phyloP scores from a whole-genome alignment of 768 basidiomycete species.

The Tricholoma flavovirens region DNA sequence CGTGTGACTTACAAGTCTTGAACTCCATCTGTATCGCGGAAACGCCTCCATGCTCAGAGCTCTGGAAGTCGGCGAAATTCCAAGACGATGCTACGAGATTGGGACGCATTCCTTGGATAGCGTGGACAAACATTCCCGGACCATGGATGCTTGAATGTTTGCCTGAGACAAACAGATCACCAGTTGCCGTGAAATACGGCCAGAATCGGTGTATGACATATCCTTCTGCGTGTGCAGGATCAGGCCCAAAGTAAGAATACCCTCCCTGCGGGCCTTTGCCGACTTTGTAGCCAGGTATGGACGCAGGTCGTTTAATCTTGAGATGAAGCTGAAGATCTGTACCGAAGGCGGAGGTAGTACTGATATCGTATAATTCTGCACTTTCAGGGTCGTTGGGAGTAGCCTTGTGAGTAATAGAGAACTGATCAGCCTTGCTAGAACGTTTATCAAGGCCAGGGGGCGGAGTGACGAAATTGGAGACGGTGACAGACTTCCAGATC shows the following conservation, averaged over 20 bases:
- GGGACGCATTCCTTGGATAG: conserved; percentile 97
- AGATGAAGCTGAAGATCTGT: conserved; percentile 78
- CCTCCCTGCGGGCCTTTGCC: conserved; percentile 88
- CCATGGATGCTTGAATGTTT: conserved; percentile 52
- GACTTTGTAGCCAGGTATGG: conserved; percentile 84
- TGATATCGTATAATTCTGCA: conserved; percentile 76
- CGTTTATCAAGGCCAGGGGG: conserved; percentile 79
- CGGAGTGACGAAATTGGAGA: conserved; percentile 70
- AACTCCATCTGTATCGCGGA: conserved; percentile 96
- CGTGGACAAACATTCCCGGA: conserved; percentile 85
- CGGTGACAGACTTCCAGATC: conserved; percentile 85
- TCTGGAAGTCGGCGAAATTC: conserved; percentile 95
- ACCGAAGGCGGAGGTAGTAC: conserved; percentile 57
- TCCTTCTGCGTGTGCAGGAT: conserved; percentile 65
- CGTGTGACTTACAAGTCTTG: conserved; percentile 74
- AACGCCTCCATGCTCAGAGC: conserved; percentile 62
- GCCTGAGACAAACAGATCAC: conserved; percentile 65
- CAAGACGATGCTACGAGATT: conserved; percentile 88
- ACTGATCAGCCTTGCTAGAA: conserved; percentile 82
- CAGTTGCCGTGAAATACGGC: conserved; percentile 61
- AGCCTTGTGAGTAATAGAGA: conserved; percentile 63
- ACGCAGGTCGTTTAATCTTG: conserved; percentile 60
- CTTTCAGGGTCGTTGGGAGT: conserved; percentile 44
- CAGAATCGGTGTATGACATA: conserved; percentile 91
- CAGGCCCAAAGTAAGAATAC: conserved; percentile 78